Conservation (phyloP, 2,329 filamentous ascomycete genomes). For the Paramyrothecium roridum region DNA sequence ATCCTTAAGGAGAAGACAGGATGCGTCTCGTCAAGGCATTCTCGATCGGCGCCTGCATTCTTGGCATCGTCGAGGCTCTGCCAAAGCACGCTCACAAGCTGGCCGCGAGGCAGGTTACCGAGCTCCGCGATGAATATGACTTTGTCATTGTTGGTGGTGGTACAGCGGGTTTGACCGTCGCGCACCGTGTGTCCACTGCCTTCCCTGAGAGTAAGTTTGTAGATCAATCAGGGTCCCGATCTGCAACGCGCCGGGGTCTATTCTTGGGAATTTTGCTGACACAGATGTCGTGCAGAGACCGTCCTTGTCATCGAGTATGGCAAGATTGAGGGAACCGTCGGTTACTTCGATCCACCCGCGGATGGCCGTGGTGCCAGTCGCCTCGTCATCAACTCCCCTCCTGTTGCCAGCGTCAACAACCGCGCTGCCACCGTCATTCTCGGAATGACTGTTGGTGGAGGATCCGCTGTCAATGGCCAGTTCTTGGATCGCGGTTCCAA, state of each 20-base stretch:
- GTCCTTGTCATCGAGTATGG: constrained; percentile 15
- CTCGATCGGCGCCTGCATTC: constrained; percentile 11
- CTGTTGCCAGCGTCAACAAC: constrained; percentile 22
- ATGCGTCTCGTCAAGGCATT: constrained; percentile 14
- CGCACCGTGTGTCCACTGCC: constrained; percentile 25
- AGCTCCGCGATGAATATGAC: constrained; percentile 23
- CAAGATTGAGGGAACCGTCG: constrained; percentile 14
- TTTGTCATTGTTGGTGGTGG: constrained; percentile 28
- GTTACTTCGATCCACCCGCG: constrained; percentile 22
- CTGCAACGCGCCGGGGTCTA: no score
- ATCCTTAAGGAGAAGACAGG: not conserved
- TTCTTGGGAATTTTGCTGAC: no score
- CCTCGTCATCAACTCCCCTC: constrained; percentile 18
- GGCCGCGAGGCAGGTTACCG: constrained; percentile 17
- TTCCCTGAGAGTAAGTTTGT: constrained; percentile 19
- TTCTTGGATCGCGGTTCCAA: constrained; percentile 32
- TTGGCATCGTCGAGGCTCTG: constrained; percentile 13
- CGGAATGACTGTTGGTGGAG: constrained; percentile 31
- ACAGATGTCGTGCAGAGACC: constrained; percentile 5
- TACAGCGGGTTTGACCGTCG: constrained; percentile 28
- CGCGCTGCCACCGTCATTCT: constrained; percentile 20
- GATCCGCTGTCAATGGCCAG: constrained; percentile 33
- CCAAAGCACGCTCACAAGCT: constrained; percentile 8
- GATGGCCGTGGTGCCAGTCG: constrained; percentile 15
- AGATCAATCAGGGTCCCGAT: not conserved